Conservation (phyloP, 129 eudicot genomes). For the Flaveria bidentis region DNA sequence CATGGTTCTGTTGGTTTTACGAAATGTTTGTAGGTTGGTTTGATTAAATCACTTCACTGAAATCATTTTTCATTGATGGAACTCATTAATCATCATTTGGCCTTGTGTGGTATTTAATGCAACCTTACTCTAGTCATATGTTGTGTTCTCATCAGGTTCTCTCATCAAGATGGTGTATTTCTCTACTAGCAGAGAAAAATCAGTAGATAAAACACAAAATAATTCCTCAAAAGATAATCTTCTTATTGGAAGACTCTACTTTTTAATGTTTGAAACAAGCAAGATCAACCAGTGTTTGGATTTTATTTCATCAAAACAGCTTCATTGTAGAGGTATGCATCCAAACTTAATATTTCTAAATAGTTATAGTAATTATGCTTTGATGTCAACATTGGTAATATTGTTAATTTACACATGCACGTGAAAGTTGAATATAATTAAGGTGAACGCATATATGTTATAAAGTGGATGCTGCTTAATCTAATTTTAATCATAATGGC, state of each 20-base stretch:
- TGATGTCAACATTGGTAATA: constrained; percentile 4
- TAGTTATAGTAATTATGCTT: not conserved
- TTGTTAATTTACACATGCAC: not conserved
- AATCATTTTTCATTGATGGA: constrained; percentile 1
- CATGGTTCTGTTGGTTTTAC: constrained; percentile 11
- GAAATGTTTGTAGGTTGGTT: constrained; percentile 18
- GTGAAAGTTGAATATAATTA: not conserved
- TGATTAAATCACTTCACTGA: not conserved
- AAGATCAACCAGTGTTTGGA: constrained; percentile 76
- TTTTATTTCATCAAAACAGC: constrained; percentile 70
- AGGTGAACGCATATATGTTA: not conserved
- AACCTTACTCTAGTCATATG: not conserved
- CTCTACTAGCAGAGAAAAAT: constrained; percentile 44
- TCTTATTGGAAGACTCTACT: constrained; percentile 65
- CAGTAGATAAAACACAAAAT: constrained; percentile 27
- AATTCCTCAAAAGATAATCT: constrained; percentile 33
- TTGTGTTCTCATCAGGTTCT: constrained; percentile 50
- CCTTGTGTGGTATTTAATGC: not conserved
- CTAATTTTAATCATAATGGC: constrained; percentile 28
- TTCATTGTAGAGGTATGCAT: constrained; percentile 54
- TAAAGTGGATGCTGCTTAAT: not conserved
- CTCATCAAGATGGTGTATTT: constrained; percentile 88
- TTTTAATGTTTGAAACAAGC: constrained; percentile 79
- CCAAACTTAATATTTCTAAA: not conserved
- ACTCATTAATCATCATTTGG: constrained; percentile 3